Evolutionary conservation across 768 basidiomycete genomes (phyloP), one percentile per base, ranked within the genome.

Genomic region (Pleurotus citrinopileatus): DNA sequence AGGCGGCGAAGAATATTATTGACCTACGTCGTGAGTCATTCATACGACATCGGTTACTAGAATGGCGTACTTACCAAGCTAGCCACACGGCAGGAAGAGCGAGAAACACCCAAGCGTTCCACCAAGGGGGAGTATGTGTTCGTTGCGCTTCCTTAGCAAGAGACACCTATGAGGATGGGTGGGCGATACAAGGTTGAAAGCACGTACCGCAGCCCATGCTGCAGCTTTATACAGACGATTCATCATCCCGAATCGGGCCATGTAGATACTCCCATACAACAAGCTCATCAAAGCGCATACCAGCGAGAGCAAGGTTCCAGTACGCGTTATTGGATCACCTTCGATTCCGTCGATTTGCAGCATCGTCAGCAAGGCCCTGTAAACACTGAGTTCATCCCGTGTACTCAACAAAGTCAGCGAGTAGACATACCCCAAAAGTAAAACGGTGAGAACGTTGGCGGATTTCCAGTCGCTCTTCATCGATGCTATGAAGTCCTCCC

Each of bases 91-190:
- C 80, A 0, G 86, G 86, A 72, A 84, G 76, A 0, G 84, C 80
- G 25, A 88, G 71, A 17, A 87, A 56, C 1, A 87, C 78, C 84
- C 86, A 87, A 15, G 87, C 81, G 56, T 88, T 88, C 86, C 86
- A 75, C 55, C 61, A 69, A 25, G 71, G 66, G 0, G 45, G 43
- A 0, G 65, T 60, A 10, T 56, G 60, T 2, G 59, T 57, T 38
- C 65, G 67, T 45, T 78, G 75, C 2, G 83, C 79, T 60, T 87
- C 86, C 81, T 85, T 48, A 8, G 34, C 23, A 37, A 19, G 2
- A 29, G 6, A 40, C 25, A 19, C 52, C 9, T 29, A 45, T 13
- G 10, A 42, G 40, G n/a, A 9, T 4, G 9, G 9, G 20, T 8
- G 9, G 1, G 9, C 8, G 2, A 1, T 8, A 20, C 22, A 12